A percentile compares a stretch with the other conserved stretches of the same genome.
These are phyloP conservation scores for Vigna radiata DNA, from an alignment of 306 rosid species.

Conservation along the genomic window DNA sequence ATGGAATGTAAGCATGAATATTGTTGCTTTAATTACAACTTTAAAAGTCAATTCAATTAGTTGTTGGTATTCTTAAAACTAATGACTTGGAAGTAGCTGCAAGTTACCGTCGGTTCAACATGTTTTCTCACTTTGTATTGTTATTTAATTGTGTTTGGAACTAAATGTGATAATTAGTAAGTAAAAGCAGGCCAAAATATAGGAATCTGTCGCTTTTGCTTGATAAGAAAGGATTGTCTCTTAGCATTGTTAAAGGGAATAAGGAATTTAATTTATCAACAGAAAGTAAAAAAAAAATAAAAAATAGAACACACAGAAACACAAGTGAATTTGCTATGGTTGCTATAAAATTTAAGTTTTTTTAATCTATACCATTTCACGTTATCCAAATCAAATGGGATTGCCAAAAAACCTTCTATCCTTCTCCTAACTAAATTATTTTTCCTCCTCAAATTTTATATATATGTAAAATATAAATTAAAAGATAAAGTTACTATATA, in stretches of 20 bases:
- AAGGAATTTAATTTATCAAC: background rate
- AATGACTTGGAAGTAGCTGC: constrained; percentile 35
- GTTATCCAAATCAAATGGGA: too few species aligned
- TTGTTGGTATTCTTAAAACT: constrained; percentile 5
- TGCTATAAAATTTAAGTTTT: too few species aligned
- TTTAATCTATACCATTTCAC: too few species aligned
- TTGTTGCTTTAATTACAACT: constrained; percentile 13
- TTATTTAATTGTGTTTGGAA: constrained; percentile 24
- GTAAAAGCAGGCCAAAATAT: constrained; percentile 33
- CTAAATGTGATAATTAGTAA: background rate
- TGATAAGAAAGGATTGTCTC: constrained; percentile 28
- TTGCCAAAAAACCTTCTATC: too few species aligned
- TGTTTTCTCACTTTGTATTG: constrained; percentile 7
- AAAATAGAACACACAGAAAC: too few species aligned
- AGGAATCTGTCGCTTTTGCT: constrained; percentile 37
- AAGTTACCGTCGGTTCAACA: constrained; percentile 34
- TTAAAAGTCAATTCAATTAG: constrained; percentile 26
- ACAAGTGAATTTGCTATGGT: too few species aligned
- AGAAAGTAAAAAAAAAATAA: background rate
- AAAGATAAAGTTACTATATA: too few species aligned
- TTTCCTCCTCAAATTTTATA: too few species aligned
- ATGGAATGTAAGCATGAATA: background rate
- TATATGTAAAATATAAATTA: too few species aligned
- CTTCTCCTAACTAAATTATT: too few species aligned
- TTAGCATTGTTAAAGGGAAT: background rate